Evolutionary conservation across 495 filamentous ascomycete species (phyloP).

Genomic region (Aspergillus conjunctus): DNA sequence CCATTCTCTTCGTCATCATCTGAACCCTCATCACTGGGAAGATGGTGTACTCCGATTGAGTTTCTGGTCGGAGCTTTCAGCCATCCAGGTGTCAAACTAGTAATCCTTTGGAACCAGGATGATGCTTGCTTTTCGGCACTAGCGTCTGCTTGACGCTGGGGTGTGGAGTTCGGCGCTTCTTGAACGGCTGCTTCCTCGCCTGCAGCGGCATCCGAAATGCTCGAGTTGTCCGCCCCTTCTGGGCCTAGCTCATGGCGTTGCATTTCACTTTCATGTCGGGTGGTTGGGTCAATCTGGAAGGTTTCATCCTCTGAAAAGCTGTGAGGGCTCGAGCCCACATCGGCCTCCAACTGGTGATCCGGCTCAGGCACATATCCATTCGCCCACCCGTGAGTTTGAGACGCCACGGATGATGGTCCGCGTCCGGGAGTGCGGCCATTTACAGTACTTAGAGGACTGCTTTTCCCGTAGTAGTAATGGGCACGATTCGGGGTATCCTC

Average conservation of each 20-base stretch:
- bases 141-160: conserved; percentile 25
- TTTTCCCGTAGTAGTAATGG: conserved; percentile 46
- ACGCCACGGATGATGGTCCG: conserved; percentile 16
- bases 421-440: conserved; percentile 23
- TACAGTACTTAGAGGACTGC: conserved; percentile 35
- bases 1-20: conserved; percentile 27
- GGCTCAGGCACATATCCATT: conserved; percentile 15
- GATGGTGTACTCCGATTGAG: conserved; percentile 24
- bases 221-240: conserved; percentile 25
- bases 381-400: conserved; percentile 7
- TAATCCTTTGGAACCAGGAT: conserved; percentile 44
- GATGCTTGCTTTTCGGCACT: conserved; percentile 30
- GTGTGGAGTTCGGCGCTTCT: conserved; percentile 30
- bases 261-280: conserved; percentile 24
- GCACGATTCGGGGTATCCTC: conserved; percentile 46
- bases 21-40: conserved; percentile 23
- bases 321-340: conserved; percentile 32
- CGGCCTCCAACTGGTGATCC: conserved; percentile 18
- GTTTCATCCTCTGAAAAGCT: conserved; percentile 28
- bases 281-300: conserved; percentile 32
- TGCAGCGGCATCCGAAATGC: conserved; percentile 23
- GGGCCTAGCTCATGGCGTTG: conserved; percentile 13
- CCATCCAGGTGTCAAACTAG: conserved; percentile 46
- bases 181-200: conserved; percentile 22
- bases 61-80: conserved; percentile 36